Evolutionary conservation across 257 asterid species (phyloP).

Genomic region (Capsicum rhomboideum): DNA sequence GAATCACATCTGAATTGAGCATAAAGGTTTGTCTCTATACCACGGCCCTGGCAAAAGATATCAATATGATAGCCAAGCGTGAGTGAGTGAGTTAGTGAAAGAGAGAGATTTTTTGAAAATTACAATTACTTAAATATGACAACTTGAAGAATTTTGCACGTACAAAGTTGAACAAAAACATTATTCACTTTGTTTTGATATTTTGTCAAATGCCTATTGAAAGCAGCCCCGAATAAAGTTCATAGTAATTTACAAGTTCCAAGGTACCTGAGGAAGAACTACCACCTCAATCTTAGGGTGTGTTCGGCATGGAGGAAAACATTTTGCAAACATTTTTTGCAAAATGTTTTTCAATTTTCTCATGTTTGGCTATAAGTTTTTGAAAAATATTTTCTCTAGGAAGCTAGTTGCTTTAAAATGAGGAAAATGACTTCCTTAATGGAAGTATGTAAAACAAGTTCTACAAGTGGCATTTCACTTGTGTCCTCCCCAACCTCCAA

Average conservation of each 20-base stretch:
- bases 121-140: slow-evolving; percentile 1
- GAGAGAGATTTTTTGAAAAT: not conserved
- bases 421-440: no score
- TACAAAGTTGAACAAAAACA: not conserved
- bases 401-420: no score
- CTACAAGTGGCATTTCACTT: no score
- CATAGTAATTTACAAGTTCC: not conserved
- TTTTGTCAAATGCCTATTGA: not conserved
- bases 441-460: no score
- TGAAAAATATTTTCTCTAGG: no score
- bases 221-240: not conserved
- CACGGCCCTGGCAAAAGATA: slow-evolving; percentile 66
- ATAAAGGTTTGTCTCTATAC: slow-evolving; percentile 93
- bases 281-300: not conserved
- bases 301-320: no score
- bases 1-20: slow-evolving; percentile 93
- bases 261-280: not conserved
- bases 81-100: not conserved
- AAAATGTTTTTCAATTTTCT: no score
- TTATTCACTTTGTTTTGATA: not conserved
- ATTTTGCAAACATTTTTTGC: no score
- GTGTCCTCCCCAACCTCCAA: no score
- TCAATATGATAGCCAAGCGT: not conserved
- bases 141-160: not conserved
- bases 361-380: no score